Percentiles rank a stretch among this genome's conserved stretches.
phyloP scores from a whole-genome alignment of 2,329 filamentous ascomycete genomes.

The Penicillium corylophilum region DNA sequence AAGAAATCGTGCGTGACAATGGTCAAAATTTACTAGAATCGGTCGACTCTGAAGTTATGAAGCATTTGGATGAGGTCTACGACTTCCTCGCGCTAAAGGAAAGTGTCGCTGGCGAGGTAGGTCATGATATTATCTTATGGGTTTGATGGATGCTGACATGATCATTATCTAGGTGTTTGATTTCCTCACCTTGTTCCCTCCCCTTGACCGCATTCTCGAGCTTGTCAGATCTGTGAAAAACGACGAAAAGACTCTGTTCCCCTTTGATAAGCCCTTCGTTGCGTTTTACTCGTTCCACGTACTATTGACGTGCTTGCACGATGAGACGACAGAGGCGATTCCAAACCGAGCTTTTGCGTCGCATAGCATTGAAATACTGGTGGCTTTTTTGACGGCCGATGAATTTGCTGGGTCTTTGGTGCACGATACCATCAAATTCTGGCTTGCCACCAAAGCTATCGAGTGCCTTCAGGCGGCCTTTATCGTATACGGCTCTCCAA shows the following conservation, averaged over 20 bases:
- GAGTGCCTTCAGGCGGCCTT: slow-evolving; percentile 58
- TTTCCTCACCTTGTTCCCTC: slow-evolving; percentile 69
- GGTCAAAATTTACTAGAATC: slow-evolving; percentile 52
- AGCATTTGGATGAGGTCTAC: slow-evolving; percentile 82
- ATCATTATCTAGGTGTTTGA: slow-evolving; percentile 58
- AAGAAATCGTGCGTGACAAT: slow-evolving; percentile 28
- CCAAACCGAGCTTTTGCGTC: slow-evolving; percentile 39
- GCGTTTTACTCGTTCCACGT: slow-evolving; percentile 71
- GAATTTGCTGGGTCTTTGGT: slow-evolving; percentile 51
- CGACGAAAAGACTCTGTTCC: slow-evolving; percentile 65
- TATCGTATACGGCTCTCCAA: slow-evolving; percentile 34
- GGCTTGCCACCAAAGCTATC: slow-evolving; percentile 56
- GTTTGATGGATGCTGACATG: slow-evolving; percentile 5
- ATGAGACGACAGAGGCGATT: slow-evolving; percentile 39
- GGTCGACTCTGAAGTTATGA: slow-evolving; percentile 75
- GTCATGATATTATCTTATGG: slow-evolving; percentile 6
- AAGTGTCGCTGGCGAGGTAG: slow-evolving; percentile 64
- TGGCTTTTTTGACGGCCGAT: slow-evolving; percentile 60
- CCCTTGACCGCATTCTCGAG: slow-evolving; percentile 61
- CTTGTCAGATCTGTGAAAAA: slow-evolving; percentile 56
- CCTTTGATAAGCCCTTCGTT: slow-evolving; percentile 67
- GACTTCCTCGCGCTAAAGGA: slow-evolving; percentile 74
- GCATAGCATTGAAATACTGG: slow-evolving; percentile 54
- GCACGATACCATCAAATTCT: slow-evolving; percentile 48
- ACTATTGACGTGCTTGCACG: slow-evolving; percentile 61